Evolutionary conservation across 495 filamentous ascomycete genomes (phyloP).

Genomic region (Neurospora discreta): DNA sequence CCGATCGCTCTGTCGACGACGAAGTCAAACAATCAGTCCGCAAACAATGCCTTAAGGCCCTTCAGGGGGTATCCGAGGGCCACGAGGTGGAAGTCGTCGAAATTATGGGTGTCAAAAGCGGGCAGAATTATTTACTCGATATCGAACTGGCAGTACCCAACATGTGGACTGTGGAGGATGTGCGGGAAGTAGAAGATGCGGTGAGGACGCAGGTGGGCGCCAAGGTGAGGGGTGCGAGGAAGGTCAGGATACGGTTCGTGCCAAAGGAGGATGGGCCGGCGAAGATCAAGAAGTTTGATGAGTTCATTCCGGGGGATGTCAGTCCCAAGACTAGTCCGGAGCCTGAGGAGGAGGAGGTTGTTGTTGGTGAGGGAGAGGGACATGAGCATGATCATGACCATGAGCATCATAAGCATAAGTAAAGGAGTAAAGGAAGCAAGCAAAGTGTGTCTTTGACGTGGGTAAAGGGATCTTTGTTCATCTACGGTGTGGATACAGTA

Average conservation of each 20-base stretch:
- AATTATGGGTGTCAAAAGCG: slow-evolving; percentile 81
- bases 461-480: background rate
- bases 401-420: slow-evolving; percentile 6
- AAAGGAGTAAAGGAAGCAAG: background rate
- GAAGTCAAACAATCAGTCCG: slow-evolving; percentile 65
- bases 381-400: slow-evolving; percentile 33
- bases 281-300: slow-evolving; percentile 56
- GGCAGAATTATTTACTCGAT: slow-evolving; percentile 90
- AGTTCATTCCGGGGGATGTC: slow-evolving; percentile 64
- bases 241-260: slow-evolving; percentile 72
- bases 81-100: slow-evolving; percentile 50
- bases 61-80: slow-evolving; percentile 36
- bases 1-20: slow-evolving; percentile 76
- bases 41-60: slow-evolving; percentile 47
- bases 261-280: slow-evolving; percentile 40
- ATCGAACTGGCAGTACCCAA: slow-evolving; percentile 69
- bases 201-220: slow-evolving; percentile 58
- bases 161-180: slow-evolving; percentile 57
- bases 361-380: slow-evolving; percentile 8
- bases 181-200: slow-evolving; percentile 55
- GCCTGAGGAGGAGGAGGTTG: slow-evolving; percentile 40
- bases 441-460: background rate
- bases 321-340: slow-evolving; percentile 55
- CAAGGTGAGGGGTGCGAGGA: slow-evolving; percentile 70
- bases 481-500: background rate